These are phyloP conservation scores for Dendrobium officinale DNA, from an alignment of 106 monocot genomes.

Conservation along the genomic window DNA sequence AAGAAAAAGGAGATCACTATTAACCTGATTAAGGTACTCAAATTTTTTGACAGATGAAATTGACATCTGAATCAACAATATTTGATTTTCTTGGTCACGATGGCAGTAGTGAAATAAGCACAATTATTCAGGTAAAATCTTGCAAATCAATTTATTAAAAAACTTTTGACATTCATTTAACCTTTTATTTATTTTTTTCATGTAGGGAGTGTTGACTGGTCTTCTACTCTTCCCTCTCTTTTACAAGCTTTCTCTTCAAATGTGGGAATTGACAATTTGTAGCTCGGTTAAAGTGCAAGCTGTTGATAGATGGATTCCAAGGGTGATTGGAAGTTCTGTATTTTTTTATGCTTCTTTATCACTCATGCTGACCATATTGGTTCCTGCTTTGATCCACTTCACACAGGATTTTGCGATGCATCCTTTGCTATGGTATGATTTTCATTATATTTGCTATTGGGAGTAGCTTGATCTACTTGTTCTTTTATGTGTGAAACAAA, in stretches of 20 bases:
- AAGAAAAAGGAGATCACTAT: not conserved
- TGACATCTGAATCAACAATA: conserved; percentile 16
- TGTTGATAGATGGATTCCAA: conserved; percentile 10
- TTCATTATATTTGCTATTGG: not conserved
- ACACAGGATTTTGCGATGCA: conserved; percentile 62
- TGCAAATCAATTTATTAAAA: not conserved
- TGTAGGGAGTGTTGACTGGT: conserved; percentile 66
- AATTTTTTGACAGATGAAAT: conserved; percentile 35
- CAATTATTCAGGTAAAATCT: conserved; percentile 70
- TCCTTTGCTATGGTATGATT: conserved; percentile 81
- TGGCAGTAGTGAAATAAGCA: conserved; percentile 48
- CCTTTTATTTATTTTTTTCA: conserved; percentile 9
- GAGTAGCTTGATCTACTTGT: not conserved
- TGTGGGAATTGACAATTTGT: conserved; percentile 23
- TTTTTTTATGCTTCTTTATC: conserved; percentile 58
- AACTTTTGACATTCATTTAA: not conserved
- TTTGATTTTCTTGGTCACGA: conserved; percentile 19
- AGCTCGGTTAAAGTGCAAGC: conserved; percentile 15
- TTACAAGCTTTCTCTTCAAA: conserved; percentile 50
- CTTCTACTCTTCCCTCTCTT: conserved; percentile 64
- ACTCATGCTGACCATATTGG: conserved; percentile 36
- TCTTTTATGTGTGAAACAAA: not conserved
- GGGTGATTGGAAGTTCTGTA: conserved; percentile 32
- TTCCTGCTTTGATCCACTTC: conserved; percentile 72
- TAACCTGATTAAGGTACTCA: not conserved